Conservation (phyloP, 2,329 filamentous ascomycete species). For the Ustilaginoidea virens region DNA sequence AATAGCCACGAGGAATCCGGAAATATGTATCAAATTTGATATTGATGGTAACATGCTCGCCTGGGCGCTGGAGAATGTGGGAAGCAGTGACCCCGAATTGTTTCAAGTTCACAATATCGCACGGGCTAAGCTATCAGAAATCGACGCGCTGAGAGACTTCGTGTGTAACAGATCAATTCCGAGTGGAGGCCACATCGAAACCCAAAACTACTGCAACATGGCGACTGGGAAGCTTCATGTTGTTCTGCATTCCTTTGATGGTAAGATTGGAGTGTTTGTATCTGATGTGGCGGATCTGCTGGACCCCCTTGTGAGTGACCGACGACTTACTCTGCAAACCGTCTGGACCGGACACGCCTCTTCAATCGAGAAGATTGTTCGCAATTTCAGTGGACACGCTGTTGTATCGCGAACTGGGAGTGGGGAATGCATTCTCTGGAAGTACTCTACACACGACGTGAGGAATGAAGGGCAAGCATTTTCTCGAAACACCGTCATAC, state of each 20-base stretch:
- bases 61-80: constrained; percentile 82
- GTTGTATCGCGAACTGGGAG: constrained; percentile 67
- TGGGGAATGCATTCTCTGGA: constrained; percentile 75
- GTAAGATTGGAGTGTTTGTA: constrained; percentile 68
- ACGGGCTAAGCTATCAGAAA: constrained; percentile 47
- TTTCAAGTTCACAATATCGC: constrained; percentile 74
- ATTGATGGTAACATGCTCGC: constrained; percentile 75
- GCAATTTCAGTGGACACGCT: constrained; percentile 66
- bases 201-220: constrained; percentile 57
- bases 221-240: constrained; percentile 52
- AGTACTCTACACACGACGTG: constrained; percentile 27
- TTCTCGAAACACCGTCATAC: constrained; percentile 51
- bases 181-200: constrained; percentile 39
- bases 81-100: constrained; percentile 48
- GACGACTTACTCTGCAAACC: constrained; percentile 44
- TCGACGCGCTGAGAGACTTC: constrained; percentile 28
- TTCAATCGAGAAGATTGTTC: constrained; percentile 70
- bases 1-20: constrained; percentile 69
- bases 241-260: constrained; percentile 72
- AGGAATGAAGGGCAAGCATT: constrained; percentile 32
- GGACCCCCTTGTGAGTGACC: constrained; percentile 48
- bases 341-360: constrained; percentile 76
- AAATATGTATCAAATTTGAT: constrained; percentile 77
- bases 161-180: constrained; percentile 8
- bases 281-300: constrained; percentile 67